These are phyloP conservation scores for Ophiostoma pallidulum DNA, from an alignment of 2,329 filamentous ascomycete genomes.

Conservation along the genomic window DNA sequence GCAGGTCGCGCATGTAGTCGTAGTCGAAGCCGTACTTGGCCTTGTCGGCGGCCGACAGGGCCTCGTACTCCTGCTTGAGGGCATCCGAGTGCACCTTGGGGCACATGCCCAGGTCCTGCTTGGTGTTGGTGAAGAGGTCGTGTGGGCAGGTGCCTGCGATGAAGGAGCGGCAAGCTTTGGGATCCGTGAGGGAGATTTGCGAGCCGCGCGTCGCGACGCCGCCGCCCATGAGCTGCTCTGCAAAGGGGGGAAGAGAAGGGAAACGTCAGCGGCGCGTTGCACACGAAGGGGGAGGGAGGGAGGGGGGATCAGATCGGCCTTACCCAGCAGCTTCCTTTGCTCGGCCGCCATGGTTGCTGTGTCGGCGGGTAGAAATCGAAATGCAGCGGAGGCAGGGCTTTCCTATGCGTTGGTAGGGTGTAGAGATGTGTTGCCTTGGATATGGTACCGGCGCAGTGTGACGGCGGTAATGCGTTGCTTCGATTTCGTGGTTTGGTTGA, in stretches of 20 bases:
- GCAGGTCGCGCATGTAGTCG: slow-evolving; percentile 92
- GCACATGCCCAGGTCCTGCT: slow-evolving; percentile 89
- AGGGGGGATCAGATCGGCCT: slow-evolving; percentile 17
- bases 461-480: too few relatives aligned
- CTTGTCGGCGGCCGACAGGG: slow-evolving; percentile 59
- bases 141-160: slow-evolving; percentile 91
- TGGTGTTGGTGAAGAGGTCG: slow-evolving; percentile 99
- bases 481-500: too few relatives aligned
- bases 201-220: slow-evolving; percentile 63
- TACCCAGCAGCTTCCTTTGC: slow-evolving; percentile 89
- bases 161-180: slow-evolving; percentile 91
- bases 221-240: slow-evolving; percentile 86
- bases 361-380: too few relatives aligned
- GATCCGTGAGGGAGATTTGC: slow-evolving; percentile 79
- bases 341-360: slow-evolving; percentile 70
- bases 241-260: slow-evolving; percentile 6
- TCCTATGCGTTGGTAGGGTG: too few relatives aligned
- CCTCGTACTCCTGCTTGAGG: slow-evolving; percentile 81
- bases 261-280: not conserved
- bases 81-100: slow-evolving; percentile 80
- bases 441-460: too few relatives aligned
- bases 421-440: too few relatives aligned
- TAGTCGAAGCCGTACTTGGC: slow-evolving; percentile 84
- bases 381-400: too few relatives aligned
- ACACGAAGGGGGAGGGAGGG: not conserved